Base-by-base conservation (phyloP, 352 stramenopile genomes). In the Phytophthora brassicae region DNA sequence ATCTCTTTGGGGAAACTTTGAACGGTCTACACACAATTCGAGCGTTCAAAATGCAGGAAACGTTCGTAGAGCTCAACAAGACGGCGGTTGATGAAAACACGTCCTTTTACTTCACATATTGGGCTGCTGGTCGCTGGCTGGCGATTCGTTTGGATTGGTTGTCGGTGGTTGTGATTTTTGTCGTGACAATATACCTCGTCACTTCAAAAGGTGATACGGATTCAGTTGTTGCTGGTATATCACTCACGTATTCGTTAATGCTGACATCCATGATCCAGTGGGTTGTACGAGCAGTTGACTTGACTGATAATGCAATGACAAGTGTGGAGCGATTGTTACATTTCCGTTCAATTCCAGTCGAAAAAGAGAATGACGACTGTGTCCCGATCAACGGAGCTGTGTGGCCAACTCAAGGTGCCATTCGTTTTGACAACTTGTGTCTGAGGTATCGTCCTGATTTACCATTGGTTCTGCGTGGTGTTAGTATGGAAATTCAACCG, bases 11-110 rank as follows among this genome's bases (percentile, higher is more conserved):
- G 7, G 93, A 99, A 72, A 97, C 81, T 9, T 64, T 99, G 13
- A 84, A 74, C 41, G 96, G 96, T 6, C 72, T 98, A 19, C 58
- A 87, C 1, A 98, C 88, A 12, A 98, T 99, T 19, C 86, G 94
- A 41, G 77, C 38, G 38, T 66, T 67, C 70, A 62, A 68, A 35
- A 79, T 81, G 75, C 72, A 80, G 26, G 26, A 54, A 4, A 46
- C 63, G 16, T 82, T 81, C 26, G 56, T 65, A 19, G 19, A 20
- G n/a, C 53, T 83, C 31, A 82, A 82, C 66, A 75, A 73, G 56
- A 60, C 42, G 13, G 60, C 63, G 17, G 72, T 84, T 14, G 67
- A 81, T 39, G 54, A 72, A 6, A 72, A 60, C 45, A 71, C 67
- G 42, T 70, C 44, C 35, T 66, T 64, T 47, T 77, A 77, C 51